Base-by-base conservation (phyloP, 1,284 basidiomycete species). In the Heterobasidion annosum region DNA sequence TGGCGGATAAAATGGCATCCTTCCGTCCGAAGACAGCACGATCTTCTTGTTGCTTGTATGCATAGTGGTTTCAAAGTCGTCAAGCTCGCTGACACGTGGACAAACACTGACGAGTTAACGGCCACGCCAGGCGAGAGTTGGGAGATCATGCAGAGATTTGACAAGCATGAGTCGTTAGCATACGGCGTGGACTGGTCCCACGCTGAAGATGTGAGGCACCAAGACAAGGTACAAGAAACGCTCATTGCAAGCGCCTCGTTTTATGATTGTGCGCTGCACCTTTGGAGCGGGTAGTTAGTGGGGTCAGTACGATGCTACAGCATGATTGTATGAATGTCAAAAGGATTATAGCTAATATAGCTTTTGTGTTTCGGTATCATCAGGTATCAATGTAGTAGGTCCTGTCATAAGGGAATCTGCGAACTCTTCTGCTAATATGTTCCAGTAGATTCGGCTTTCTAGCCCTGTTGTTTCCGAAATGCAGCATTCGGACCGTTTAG, bases 1-100 rank as follows among this genome's bases (percentile, higher is more conserved):
- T 99, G 97, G 97, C 80, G 97, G 15, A 82, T 93, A 50, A 96
- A 97, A 67, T 99, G 95, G 93, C 93, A 98, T 67, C 93, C 94
- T 0, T 77, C 75, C 1, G 58, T 75, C 1, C 58, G 64, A 2
- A 78, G 86, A 42, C 76, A 74, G 57, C 64, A 76, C 25, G 88
- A 94, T 62, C 73, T 99, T 1, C 76, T 98, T 33, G 83, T 94
- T 9, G 97, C 93, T 0, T 92, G 91, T 65, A 99, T 99, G 97
- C 95, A 98, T 65, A 93, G 92, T 59, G 96, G 97, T 1, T 96
- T 93, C 78, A 96, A 95, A 63, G 76, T 95, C 7, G 69, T 94
- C 35, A 73, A 69, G 1, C 80, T 88, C 57, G 51, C 42, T 19
- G 61, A 57, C 32, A 47, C 55, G 5, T 52, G 54, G 46, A 25